Base-by-base conservation (phyloP, 2,329 filamentous ascomycete genomes). In the Graphilbum fragrans region DNA sequence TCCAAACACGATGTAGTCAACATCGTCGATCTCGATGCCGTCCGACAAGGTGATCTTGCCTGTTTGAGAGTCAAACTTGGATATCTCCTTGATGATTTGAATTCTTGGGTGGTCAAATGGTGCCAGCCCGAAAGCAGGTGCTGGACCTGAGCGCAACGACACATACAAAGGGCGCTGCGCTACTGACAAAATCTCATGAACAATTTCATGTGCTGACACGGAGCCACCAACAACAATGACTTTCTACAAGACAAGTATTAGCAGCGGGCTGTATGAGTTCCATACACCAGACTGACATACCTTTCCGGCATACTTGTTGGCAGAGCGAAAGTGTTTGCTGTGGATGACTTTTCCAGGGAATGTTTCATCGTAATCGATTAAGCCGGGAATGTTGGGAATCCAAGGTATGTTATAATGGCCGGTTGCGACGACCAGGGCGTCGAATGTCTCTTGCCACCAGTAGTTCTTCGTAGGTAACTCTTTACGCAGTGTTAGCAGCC, bases 331-430 rank as follows among this genome's bases (percentile, higher is more conserved):
- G 47, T 69, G 64, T 49, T 76, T 76, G 50, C 66, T 72, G 49
- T 77, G 72, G 27, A 70, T 50, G 1, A 77, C 67, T 35, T 66
- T 68, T 0, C 70, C 71, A 0, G 69, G 70, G 3, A 56, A 51
- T 2, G 44, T 47, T 44, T 57, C 58, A 34, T 64, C 60, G 3
- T 63, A 63, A 2, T 63, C 65, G 20, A 57, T 51, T 7, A 77
- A 49, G 0, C 72, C 72, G 1, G 63, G 53, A 16, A 75, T 64
- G 2, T 19, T 11, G 8, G 49, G 49, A 0, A 76, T 61, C 43
- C 70, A 79, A 0, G 77, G 77, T 2, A 80, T 64, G 45, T 72
- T 70, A 50, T 82, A 84, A 56, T 84, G 80, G 0, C 81, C 81
- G 20, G 67, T 76, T 0, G 80, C 77, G 5, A 82, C 72, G 1